phyloP scores from a whole-genome alignment of 306 rosid species.

The Biancaea sappan region DNA sequence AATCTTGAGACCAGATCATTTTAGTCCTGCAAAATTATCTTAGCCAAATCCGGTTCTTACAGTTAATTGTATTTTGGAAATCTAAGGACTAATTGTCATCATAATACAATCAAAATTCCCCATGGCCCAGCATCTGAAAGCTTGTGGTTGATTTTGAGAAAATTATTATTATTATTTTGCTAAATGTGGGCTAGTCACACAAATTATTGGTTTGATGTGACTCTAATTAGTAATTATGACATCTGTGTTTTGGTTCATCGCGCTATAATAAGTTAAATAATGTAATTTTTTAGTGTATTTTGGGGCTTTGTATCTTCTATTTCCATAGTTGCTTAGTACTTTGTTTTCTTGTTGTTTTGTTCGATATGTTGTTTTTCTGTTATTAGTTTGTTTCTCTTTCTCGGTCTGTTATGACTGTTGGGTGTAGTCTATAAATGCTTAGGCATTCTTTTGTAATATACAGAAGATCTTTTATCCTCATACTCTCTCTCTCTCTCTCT shows the following conservation, averaged over 20 bases:
- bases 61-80: background rate
- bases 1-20: background rate
- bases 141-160: constrained; percentile 25
- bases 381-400: no score
- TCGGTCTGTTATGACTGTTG: no score
- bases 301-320: no score
- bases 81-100: background rate
- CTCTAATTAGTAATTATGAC: constrained; percentile 17
- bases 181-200: background rate
- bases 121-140: constrained; percentile 3
- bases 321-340: no score
- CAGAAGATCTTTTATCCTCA: no score
- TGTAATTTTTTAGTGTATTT: no score
- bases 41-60: background rate
- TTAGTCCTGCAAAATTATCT: background rate
- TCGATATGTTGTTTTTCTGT: no score
- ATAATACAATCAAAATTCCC: background rate
- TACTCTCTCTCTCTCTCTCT: no score
- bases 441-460: no score
- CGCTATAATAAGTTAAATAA: no score
- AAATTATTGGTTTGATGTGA: background rate
- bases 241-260: constrained; percentile 1
- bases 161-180: background rate
- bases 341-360: no score
- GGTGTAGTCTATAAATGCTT: no score